phyloP scores from a whole-genome alignment of 2,329 filamentous ascomycete species.

The Anthostomella pinea region DNA sequence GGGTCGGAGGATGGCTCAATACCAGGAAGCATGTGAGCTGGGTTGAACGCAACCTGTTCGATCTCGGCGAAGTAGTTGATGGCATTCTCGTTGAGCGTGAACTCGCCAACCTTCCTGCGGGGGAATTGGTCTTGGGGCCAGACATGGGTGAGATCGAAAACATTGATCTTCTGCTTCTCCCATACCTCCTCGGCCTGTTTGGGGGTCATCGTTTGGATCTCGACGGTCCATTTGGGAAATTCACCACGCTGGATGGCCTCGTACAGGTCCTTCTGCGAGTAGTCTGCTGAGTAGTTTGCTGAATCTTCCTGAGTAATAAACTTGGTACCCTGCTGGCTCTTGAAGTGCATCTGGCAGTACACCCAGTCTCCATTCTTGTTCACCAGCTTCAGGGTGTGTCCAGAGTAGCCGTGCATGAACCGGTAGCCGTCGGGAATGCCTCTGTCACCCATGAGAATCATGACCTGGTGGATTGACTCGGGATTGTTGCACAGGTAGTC shows the following conservation, averaged over 20 bases:
- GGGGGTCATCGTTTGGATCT: slow-evolving; percentile 61
- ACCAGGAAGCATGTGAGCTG: slow-evolving; percentile 64
- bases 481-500: slow-evolving; percentile 62
- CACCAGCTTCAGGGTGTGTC: slow-evolving; percentile 65
- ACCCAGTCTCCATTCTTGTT: slow-evolving; percentile 64
- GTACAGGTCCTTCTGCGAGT: slow-evolving; percentile 61
- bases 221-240: slow-evolving; percentile 61
- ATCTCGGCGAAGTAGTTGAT: slow-evolving; percentile 69
- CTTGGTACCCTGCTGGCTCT: slow-evolving; percentile 61
- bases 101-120: slow-evolving; percentile 56
- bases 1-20: slow-evolving; percentile 69
- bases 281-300: slow-evolving; percentile 58
- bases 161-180: slow-evolving; percentile 58
- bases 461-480: slow-evolving; percentile 61
- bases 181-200: slow-evolving; percentile 45
- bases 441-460: slow-evolving; percentile 64
- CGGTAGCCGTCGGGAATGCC: slow-evolving; percentile 64
- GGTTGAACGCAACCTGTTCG: slow-evolving; percentile 68
- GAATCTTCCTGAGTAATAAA: slow-evolving; percentile 59
- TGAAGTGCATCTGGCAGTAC: slow-evolving; percentile 64
- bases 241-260: slow-evolving; percentile 60
- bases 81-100: slow-evolving; percentile 64
- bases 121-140: slow-evolving; percentile 65
- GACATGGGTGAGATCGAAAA: slow-evolving; percentile 69
- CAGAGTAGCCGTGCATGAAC: slow-evolving; percentile 66